Conservation (phyloP, 2,329 filamentous ascomycete genomes). For the Diaporthe ilicicola region DNA sequence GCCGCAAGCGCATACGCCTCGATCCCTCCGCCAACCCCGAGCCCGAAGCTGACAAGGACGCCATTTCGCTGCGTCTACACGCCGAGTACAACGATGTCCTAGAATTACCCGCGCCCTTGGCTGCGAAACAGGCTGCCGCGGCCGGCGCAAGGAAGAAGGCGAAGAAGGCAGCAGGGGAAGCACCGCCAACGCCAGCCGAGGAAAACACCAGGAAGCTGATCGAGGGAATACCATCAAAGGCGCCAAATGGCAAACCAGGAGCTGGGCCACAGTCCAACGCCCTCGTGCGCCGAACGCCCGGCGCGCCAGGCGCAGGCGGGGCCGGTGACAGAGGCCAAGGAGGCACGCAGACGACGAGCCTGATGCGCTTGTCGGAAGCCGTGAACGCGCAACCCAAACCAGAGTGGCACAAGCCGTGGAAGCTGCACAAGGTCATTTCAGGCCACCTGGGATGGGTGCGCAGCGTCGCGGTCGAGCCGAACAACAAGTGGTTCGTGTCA, state of each 20-base stretch:
- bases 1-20: conserved; percentile 45
- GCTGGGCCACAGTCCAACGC: conserved; percentile 44
- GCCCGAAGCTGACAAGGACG: conserved; percentile 50
- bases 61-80: conserved; percentile 66
- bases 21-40: conserved; percentile 49
- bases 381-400: conserved; percentile 67
- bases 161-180: conserved; percentile 53
- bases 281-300: conserved; percentile 45
- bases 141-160: conserved; percentile 71
- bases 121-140: conserved; percentile 77
- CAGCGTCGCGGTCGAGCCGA: conserved; percentile 88
- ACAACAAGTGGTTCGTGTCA: conserved; percentile 97
- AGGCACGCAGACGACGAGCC: conserved; percentile 48
- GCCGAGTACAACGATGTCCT: conserved; percentile 82
- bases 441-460: conserved; percentile 97
- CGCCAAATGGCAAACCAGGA: conserved; percentile 36
- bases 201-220: conserved; percentile 71
- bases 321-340: conserved; percentile 40
- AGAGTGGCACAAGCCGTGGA: conserved; percentile 98
- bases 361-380: conserved; percentile 42
- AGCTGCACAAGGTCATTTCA: conserved; percentile 96
- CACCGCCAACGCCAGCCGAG: conserved; percentile 43
- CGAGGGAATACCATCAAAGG: conserved; percentile 65
- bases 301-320: conserved; percentile 36
- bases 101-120: conserved; percentile 79